Evolutionary conservation across 2,329 filamentous ascomycete genomes (phyloP).

Genomic region (Xylaria sp.): DNA sequence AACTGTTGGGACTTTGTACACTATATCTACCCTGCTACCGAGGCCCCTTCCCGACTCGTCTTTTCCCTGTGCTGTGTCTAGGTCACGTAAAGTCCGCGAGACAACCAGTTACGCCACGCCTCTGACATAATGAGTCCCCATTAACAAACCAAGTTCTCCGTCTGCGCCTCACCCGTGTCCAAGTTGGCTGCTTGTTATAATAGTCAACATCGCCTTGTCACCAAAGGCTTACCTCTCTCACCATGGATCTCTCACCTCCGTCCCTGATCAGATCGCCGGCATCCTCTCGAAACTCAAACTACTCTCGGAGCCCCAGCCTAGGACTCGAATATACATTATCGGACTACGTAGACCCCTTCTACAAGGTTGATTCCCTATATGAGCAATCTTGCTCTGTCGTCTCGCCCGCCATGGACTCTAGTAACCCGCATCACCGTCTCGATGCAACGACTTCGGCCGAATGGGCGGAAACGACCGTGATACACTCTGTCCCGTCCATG

Average conservation of each 20-base stretch:
- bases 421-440: constrained; percentile 46
- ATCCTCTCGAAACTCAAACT: constrained; percentile 52
- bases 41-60: constrained; percentile 14
- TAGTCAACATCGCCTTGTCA: constrained; percentile 22
- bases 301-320: constrained; percentile 48
- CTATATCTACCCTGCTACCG: constrained; percentile 27
- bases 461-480: constrained; percentile 50
- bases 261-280: constrained; percentile 52
- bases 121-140: constrained; percentile 27
- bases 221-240: constrained; percentile 16
- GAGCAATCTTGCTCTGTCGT: constrained; percentile 48
- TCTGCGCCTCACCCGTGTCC: constrained; percentile 24
- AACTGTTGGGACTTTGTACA: constrained; percentile 18
- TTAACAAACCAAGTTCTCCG: constrained; percentile 4
- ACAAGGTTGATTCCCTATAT: constrained; percentile 50
- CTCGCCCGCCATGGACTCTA: constrained; percentile 44
- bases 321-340: constrained; percentile 54
- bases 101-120: constrained; percentile 15
- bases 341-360: constrained; percentile 49
- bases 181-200: constrained; percentile 25
- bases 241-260: constrained; percentile 58
- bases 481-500: constrained; percentile 49
- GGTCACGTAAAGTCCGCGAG: constrained; percentile 13
- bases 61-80: constrained; percentile 9
- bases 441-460: constrained; percentile 50